These are phyloP conservation scores for Spathaspora boniae DNA, from an alignment of 805 yeast genomes.

Conservation along the genomic window DNA sequence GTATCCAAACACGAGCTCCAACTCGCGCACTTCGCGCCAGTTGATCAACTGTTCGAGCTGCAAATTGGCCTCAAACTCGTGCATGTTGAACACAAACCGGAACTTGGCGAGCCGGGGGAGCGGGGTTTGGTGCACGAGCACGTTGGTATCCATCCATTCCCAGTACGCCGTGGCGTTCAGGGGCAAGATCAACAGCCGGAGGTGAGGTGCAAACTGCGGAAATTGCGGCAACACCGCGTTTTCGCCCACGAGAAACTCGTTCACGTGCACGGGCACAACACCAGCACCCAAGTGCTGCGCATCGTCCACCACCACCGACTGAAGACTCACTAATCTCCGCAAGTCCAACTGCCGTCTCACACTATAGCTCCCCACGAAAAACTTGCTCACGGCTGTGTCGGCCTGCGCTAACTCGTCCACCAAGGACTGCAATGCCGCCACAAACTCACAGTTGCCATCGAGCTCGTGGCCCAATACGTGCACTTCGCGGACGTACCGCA, in stretches of 20 bases:
- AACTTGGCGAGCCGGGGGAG: conserved; percentile 17
- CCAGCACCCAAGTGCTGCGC: conserved; percentile 7
- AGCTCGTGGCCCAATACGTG: conserved; percentile 14
- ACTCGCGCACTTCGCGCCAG: conserved; percentile 23
- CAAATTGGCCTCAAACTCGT: conserved; percentile 9
- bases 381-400: too few relatives aligned
- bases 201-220: background rate
- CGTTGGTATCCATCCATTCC: conserved; percentile 12
- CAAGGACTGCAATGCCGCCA: conserved; percentile 5
- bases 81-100: conserved; percentile 21
- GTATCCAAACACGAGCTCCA: conserved; percentile 57
- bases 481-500: conserved; percentile 16
- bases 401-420: conserved; percentile 4
- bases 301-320: conserved; percentile 15
- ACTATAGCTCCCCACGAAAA: conserved; percentile 18
- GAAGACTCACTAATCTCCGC: conserved; percentile 12
- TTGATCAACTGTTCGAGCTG: conserved; percentile 15
- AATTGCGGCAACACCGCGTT: conserved; percentile 1
- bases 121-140: conserved; percentile 2
- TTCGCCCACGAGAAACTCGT: conserved; percentile 9
- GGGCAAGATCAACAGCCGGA: conserved; percentile 17
- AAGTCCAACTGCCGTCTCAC: conserved; percentile 12
- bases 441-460: conserved; percentile 6
- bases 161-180: conserved; percentile 13
- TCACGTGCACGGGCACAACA: conserved; percentile 1